Evolutionary conservation across 805 yeast genomes (phyloP), one percentile per base, ranked within the genome.

Genomic region (Candida vartiovaarae): DNA sequence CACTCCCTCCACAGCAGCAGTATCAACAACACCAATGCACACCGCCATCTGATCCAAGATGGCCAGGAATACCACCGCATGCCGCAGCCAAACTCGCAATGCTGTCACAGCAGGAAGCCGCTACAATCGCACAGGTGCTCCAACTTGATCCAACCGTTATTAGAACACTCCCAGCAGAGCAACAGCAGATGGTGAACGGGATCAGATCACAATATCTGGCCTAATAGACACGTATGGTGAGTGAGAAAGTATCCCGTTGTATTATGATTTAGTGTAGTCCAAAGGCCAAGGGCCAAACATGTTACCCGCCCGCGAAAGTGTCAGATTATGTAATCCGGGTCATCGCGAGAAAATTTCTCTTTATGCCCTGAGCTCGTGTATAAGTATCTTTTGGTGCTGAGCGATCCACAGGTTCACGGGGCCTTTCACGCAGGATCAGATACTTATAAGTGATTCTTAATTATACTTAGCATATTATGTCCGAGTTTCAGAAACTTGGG

Each of bases 401-500:
- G 20, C 20, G 20, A 15, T 15, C 20, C 20, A 15, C 20, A 15
- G 20, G 20, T 15, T 15, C 20, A 15, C 20, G 20, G 20, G 2
- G 20, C 20, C 20, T 15, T 15, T 15, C 20, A 15, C 20, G 20
- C 20, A 15, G 20, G 20, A 15, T 15, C 2, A 15, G 20, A 15
- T 2, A 15, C 20, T 15, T 15, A 1, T 15, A 15, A 15, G 20
- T 15, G 20, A 15, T 15, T 15, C 20, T 15, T 15, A 15, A 15
- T 15, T 15, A 15, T 15, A 15, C 20, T 15, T 15, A 28, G 9
- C 8, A 28, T 8, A 29, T 6, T 9, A 38, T 38, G 41, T 44
- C 50, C n/a, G 43, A 51, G 23, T 87, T 87, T 56, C 68, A 70
- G 40, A 67, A 70, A 8, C 56, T 93, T 20, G 98, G 97, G 1